Evolutionary conservation across 768 basidiomycete genomes (phyloP).

Genomic region (Amanita brunnescens): DNA sequence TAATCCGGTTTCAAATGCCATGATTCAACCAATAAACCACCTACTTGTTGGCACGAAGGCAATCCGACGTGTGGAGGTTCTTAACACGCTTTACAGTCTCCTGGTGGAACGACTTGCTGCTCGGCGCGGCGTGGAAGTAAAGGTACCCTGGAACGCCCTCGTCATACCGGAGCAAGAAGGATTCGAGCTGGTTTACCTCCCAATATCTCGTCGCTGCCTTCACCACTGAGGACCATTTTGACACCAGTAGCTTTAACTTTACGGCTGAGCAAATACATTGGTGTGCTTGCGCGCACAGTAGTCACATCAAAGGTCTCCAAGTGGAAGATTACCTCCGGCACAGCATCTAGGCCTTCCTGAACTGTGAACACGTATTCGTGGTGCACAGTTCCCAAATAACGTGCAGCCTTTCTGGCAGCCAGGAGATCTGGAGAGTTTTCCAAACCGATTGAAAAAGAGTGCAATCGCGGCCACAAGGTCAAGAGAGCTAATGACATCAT

Average conservation of each 20-base stretch:
- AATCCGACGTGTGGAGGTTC: constrained; percentile 95
- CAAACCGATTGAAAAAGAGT: constrained; percentile 96
- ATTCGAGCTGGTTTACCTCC: constrained; percentile 52
- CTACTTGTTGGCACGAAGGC: constrained; percentile 95
- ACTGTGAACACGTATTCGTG: constrained; percentile 98
- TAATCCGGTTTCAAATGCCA: background rate
- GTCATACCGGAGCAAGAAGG: background rate
- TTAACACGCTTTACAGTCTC: constrained; percentile 93
- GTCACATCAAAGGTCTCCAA: constrained; percentile 99
- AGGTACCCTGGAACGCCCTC: constrained; percentile 66
- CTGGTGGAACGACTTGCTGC: constrained; percentile 82
- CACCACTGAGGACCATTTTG: constrained; percentile 98
- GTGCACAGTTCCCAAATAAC: constrained; percentile 88
- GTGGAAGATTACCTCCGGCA: constrained; percentile 96
- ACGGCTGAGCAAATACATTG: constrained; percentile 96
- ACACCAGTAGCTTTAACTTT: constrained; percentile 99
- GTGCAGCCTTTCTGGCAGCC: constrained; percentile 89
- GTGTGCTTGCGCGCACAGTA: constrained; percentile 93
- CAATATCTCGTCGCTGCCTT: constrained; percentile 96
- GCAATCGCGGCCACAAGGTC: constrained; percentile 89
- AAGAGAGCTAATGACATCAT: constrained; percentile 45
- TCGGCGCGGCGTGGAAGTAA: constrained; percentile 98
- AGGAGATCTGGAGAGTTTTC: constrained; percentile 92
- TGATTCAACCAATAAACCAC: constrained; percentile 12
- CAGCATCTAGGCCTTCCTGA: constrained; percentile 94